Base-by-base conservation (phyloP, 768 basidiomycete genomes). In the Leccinum aurantiacum region DNA sequence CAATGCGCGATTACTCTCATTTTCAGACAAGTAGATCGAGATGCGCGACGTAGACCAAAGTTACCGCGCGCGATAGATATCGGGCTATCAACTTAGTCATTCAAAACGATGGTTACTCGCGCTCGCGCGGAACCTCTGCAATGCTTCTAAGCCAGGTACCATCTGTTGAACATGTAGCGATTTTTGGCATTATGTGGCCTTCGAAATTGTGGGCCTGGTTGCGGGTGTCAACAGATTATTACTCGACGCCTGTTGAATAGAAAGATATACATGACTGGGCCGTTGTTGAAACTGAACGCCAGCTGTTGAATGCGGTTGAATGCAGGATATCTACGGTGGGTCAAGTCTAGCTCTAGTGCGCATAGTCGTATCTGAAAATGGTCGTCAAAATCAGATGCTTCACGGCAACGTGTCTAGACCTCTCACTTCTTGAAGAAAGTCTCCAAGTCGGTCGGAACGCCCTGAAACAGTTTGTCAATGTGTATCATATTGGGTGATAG, bases 341-440 rank as follows among this genome's bases (percentile, higher is more conserved):
- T 41, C 3, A 48, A 27, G 19, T 60, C 63, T 63, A 73, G 58
- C 71, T 61, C 66, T 71, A 78, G 60, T 69, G 77, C 49, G 71
- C 72, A 67, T 84, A 84, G 61, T 84, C 82, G 56, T 84, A 84
- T 67, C 82, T 84, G 62, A 27, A 54, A 57, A 61, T 22, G 41
- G 44, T 44, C 15, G 48, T 69, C 46, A 70, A 46, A 8, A 50
- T 37, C 27, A 6, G 25, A 41, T 22, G 2, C 17, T 41, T 49
- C 31, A 41, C 44, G 11, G 27, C 35, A 53, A 33, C 15, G 25
- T 25, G 7, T n/a, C 17, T 35, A 53, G 10, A 22, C 37, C 86
- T 54, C 87, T 55, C 65, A 91, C 93, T 92, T 93, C 67, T 78
- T 84, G 72, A 93, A 96, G 69, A 96, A 96, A 1, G 80, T 83